Evolutionary conservation across 805 yeast genomes (phyloP).

Genomic region (Ogataea methanolica): DNA sequence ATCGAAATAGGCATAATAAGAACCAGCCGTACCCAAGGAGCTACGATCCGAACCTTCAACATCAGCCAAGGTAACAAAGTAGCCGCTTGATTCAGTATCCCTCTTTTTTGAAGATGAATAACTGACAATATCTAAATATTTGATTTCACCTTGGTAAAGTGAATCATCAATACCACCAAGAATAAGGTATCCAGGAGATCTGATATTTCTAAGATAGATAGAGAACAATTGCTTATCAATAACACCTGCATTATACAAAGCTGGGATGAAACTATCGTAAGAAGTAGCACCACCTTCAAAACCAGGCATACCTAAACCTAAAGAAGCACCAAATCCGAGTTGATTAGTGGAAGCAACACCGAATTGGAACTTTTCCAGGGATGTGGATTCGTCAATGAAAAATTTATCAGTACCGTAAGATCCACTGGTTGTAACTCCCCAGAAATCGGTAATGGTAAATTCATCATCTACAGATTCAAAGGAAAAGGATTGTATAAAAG

Average conservation of each 20-base stretch:
- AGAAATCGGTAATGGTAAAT: conserved; percentile 9
- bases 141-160: conserved; percentile 20
- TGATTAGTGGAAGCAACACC: conserved; percentile 18
- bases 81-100: conserved; percentile 9
- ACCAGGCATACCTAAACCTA: conserved; percentile 18
- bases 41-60: conserved; percentile 10
- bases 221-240: conserved; percentile 26
- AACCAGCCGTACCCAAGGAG: conserved; percentile 4
- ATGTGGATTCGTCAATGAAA: conserved; percentile 7
- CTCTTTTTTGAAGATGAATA: conserved; percentile 5
- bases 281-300: conserved; percentile 3
- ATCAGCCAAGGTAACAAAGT: conserved; percentile 11
- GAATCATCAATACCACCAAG: conserved; percentile 32
- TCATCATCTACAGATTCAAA: conserved; percentile 4
- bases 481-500: conserved; percentile 8
- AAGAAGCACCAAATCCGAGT: conserved; percentile 10
- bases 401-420: conserved; percentile 16
- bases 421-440: conserved; percentile 14
- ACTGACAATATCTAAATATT: conserved; percentile 12
- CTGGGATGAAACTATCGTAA: conserved; percentile 20
- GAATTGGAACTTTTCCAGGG: conserved; percentile 11
- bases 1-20: conserved; percentile 41
- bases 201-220: conserved; percentile 22
- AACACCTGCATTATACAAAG: conserved; percentile 23
- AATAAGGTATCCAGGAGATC: conserved; percentile 23